Base-by-base conservation (phyloP, 176 grass and related monocot genomes). In the Hordeum marinum region DNA sequence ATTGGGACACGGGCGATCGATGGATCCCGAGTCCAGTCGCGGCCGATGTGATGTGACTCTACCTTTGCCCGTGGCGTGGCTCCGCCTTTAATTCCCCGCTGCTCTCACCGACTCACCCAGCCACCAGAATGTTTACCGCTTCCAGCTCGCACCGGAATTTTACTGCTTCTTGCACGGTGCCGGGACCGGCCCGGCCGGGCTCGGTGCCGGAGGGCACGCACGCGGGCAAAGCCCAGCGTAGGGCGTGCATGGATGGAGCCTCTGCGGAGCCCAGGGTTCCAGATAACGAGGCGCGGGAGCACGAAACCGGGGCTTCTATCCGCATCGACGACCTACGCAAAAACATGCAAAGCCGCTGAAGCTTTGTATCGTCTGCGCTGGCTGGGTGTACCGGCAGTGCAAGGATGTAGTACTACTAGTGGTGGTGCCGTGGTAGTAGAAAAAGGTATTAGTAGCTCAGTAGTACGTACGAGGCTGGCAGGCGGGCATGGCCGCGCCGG, bases 31-130 rank as follows among this genome's bases (percentile, higher is more conserved):
- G 23, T 73, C 41, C 41, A 73, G 4, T 35, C 46, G 82, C 60
- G 25, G 82, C 35, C 72, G 20, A 65, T 45, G 70, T 29, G 84
- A 90, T 64, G 88, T 58, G 88, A 86, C 80, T 29, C 79, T 66
- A 83, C 88, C 74, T 83, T 21, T 36, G 66, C 21, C 11, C 36
- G 40, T 40, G 72, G 14, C 5, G 27, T 24, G 14, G 17, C 23
- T 43, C 8, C 26, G n/a, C 67, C 66, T 83, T 86, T 67, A 73
- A 50, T 83, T 74, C 27, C 14, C 36, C 63, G 14, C 40, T 55
- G 54, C 52, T 60, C 4, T 17, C 34, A 41, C 20, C n/a, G 1
- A 21, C 64, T 6, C 50, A 25, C 71, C 43, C 21, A n/a, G n/a
- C n/a, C n/a, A 64, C 25, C 25, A 0, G 26, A 55, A 6, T 78